A percentile compares a stretch with the other conserved stretches of the same genome.
These are phyloP conservation scores for Nemophila menziesii DNA, from an alignment of 257 asterid genomes.

Conservation along the genomic window DNA sequence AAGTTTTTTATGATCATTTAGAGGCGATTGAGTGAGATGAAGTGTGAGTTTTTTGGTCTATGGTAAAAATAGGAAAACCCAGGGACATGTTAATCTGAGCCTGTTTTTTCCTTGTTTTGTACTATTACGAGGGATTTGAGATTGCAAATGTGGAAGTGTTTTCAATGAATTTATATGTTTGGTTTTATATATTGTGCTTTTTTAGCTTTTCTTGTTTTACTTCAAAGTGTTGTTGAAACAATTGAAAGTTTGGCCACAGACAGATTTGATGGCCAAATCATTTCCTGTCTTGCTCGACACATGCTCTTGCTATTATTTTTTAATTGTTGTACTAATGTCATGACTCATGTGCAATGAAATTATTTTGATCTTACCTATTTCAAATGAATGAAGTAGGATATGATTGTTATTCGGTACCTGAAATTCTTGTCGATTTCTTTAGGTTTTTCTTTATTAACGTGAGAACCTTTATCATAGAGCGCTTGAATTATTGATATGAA, in stretches of 20 bases:
- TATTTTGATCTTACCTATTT: too few relatives aligned
- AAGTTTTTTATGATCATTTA: conserved; percentile 40
- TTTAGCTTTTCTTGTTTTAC: neutral
- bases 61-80: neutral
- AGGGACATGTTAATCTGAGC: conserved; percentile 18
- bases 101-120: conserved; percentile 1
- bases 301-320: too few relatives aligned
- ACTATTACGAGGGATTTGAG: neutral
- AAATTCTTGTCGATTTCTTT: too few relatives aligned
- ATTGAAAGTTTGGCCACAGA: neutral
- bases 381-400: too few relatives aligned
- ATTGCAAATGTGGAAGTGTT: neutral
- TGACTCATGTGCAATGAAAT: too few relatives aligned
- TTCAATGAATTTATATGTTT: neutral
- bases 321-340: too few relatives aligned
- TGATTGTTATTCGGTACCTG: too few relatives aligned
- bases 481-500: too few relatives aligned
- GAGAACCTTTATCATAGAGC: too few relatives aligned
- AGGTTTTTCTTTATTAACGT: too few relatives aligned
- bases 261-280: neutral
- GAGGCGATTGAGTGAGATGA: conserved; percentile 26
- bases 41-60: neutral
- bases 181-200: neutral
- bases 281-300: too few relatives aligned
- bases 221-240: neutral